phyloP scores from a whole-genome alignment of 1,284 basidiomycete species.

The Testicularia cyperi region DNA sequence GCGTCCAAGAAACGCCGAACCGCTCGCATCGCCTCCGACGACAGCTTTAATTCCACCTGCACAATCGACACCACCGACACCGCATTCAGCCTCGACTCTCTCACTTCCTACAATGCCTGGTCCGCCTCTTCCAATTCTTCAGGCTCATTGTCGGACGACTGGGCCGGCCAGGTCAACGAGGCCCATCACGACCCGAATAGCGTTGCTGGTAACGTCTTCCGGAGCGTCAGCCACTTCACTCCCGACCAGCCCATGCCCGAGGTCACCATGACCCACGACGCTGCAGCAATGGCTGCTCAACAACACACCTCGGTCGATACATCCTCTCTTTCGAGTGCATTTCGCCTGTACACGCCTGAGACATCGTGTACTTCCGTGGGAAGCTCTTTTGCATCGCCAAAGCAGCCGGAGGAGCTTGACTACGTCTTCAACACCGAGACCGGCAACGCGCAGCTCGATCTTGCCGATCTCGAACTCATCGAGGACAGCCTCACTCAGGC shows the following conservation, averaged over 20 bases:
- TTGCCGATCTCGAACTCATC: slow-evolving; percentile 9
- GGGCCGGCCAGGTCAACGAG: neutral
- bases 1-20: neutral
- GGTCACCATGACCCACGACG: no score
- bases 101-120: neutral
- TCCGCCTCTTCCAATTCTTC: neutral
- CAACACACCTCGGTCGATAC: no score
- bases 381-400: no score
- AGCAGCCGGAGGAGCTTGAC: neutral
- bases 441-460: slow-evolving; percentile 1
- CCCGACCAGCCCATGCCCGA: slow-evolving; percentile 12
- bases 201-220: slow-evolving; percentile 11
- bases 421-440: neutral
- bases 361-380: no score
- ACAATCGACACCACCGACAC: neutral
- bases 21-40: neutral
- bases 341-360: no score
- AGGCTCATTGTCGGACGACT: neutral
- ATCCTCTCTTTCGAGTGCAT: no score
- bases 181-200: neutral
- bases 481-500: slow-evolving; percentile 1
- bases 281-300: no score
- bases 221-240: neutral
- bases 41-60: neutral
- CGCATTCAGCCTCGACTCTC: neutral